Percentiles rank a stretch among this genome's conserved stretches.
phyloP scores from a whole-genome alignment of 2,329 filamentous ascomycete species.

The Aspergillus felis region DNA sequence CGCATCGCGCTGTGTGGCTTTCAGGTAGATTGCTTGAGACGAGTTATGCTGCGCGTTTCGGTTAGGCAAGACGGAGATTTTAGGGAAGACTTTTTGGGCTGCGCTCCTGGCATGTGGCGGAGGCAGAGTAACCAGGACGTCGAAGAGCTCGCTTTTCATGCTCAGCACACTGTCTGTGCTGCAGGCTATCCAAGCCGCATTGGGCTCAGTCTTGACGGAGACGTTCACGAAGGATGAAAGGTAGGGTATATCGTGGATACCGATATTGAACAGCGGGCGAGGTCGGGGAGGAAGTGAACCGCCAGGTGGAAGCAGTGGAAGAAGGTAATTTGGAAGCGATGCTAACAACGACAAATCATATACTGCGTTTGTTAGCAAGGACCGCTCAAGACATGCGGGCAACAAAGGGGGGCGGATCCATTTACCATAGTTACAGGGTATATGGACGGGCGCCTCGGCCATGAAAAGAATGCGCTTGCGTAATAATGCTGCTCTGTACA shows the following conservation, averaged over 20 bases:
- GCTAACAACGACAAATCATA: slow-evolving; percentile 93
- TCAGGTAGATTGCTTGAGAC: slow-evolving; percentile 47
- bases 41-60: slow-evolving; percentile 50
- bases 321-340: slow-evolving; percentile 73
- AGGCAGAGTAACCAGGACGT: slow-evolving; percentile 81
- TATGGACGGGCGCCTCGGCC: slow-evolving; percentile 78
- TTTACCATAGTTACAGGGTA: slow-evolving; percentile 82
- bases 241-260: slow-evolving; percentile 85
- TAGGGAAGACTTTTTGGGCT: slow-evolving; percentile 67
- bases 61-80: slow-evolving; percentile 59
- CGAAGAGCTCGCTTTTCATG: slow-evolving; percentile 82
- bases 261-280: slow-evolving; percentile 84
- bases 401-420: slow-evolving; percentile 12
- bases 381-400: background rate
- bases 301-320: slow-evolving; percentile 62
- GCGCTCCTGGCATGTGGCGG: slow-evolving; percentile 56
- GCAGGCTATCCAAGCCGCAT: slow-evolving; percentile 82
- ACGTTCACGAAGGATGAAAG: slow-evolving; percentile 62
- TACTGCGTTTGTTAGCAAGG: slow-evolving; percentile 52
- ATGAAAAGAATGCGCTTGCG: slow-evolving; percentile 86
- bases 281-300: slow-evolving; percentile 61
- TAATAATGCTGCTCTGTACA: slow-evolving; percentile 80
- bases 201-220: slow-evolving; percentile 27
- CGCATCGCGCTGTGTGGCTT: slow-evolving; percentile 86
- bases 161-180: slow-evolving; percentile 91